Evolutionary conservation across 192 early-diverging fungal genomes (phyloP).

Genomic region (Podila clonocystis): DNA sequence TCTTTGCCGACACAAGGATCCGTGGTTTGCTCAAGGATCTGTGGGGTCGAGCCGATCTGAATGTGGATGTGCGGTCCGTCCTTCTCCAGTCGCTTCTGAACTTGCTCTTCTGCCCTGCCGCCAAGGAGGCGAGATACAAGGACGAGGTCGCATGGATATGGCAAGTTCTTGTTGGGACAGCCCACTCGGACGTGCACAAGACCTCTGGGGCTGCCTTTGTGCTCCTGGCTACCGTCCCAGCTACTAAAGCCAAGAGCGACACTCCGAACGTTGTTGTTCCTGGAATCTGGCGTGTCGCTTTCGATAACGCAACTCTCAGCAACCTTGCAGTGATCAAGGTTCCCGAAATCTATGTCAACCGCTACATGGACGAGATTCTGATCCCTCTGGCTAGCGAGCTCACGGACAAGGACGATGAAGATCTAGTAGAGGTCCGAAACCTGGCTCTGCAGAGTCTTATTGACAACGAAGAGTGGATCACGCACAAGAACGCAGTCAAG

Average conservation of each 20-base stretch:
- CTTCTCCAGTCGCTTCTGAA: slow-evolving; percentile 28
- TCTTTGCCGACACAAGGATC: slow-evolving; percentile 17
- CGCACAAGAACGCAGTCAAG: slow-evolving; percentile 8
- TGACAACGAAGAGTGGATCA: slow-evolving; percentile 17
- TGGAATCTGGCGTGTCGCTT: background rate
- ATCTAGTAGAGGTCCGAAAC: slow-evolving; percentile 20
- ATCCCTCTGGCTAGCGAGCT: slow-evolving; percentile 22
- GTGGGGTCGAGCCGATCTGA: slow-evolving; percentile 13
- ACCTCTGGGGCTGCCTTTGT: slow-evolving; percentile 22
- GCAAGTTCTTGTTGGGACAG: slow-evolving; percentile 3
- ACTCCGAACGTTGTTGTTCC: background rate
- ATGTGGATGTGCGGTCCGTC: slow-evolving; percentile 26
- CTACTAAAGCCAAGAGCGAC: background rate
- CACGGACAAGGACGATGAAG: slow-evolving; percentile 9
- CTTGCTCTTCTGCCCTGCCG: slow-evolving; percentile 21
- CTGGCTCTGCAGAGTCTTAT: slow-evolving; percentile 19
- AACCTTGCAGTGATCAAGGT: slow-evolving; percentile 11
- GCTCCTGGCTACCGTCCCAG: slow-evolving; percentile 21
- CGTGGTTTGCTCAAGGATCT: slow-evolving; percentile 21
- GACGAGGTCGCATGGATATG: slow-evolving; percentile 24
- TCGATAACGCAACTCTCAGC: slow-evolving; percentile 12
- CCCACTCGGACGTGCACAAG: slow-evolving; percentile 20
- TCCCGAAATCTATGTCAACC: slow-evolving; percentile 15
- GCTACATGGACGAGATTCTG: slow-evolving; percentile 31
- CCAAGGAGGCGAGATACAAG: slow-evolving; percentile 22